These are phyloP conservation scores for Daldinia caldariorum DNA, from an alignment of 495 filamentous ascomycete genomes.

Conservation along the genomic window DNA sequence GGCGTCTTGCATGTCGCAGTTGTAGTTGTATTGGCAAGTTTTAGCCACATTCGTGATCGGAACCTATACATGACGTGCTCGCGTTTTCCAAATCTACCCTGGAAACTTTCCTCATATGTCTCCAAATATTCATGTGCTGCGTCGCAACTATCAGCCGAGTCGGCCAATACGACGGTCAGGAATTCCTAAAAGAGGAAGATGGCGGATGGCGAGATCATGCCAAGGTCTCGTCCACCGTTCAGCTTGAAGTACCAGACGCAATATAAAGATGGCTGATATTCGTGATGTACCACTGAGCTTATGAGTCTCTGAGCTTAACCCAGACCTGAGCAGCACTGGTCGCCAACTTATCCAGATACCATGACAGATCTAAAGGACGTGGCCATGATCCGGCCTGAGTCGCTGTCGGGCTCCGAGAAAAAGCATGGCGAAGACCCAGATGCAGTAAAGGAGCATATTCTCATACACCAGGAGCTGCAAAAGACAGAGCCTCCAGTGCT, in stretches of 20 bases:
- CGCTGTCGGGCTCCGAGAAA: slow-evolving; percentile 29
- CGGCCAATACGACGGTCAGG: slow-evolving; percentile 16
- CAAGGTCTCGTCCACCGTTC: slow-evolving; percentile 10
- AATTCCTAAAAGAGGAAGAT: slow-evolving; percentile 26
- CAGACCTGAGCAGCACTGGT: not conserved
- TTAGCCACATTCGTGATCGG: slow-evolving; percentile 27
- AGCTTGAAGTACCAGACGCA: not conserved
- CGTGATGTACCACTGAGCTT: not conserved
- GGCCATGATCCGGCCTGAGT: slow-evolving; percentile 22
- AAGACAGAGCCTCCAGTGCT: slow-evolving; percentile 28
- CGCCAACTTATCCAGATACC: not conserved
- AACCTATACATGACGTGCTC: slow-evolving; percentile 27
- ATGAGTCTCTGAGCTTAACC: not conserved
- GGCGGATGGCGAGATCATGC: slow-evolving; percentile 29
- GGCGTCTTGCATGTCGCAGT: slow-evolving; percentile 14
- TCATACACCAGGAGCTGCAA: slow-evolving; percentile 27
- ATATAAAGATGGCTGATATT: slow-evolving; percentile 15
- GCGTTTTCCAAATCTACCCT: not conserved
- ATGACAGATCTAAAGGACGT: slow-evolving; percentile 35
- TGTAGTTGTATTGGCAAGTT: slow-evolving; percentile 9
- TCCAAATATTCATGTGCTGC: not conserved
- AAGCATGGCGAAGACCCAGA: slow-evolving; percentile 10
- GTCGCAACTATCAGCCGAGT: slow-evolving; percentile 3
- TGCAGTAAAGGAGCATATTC: slow-evolving; percentile 23
- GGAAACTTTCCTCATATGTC: slow-evolving; percentile 16